Evolutionary conservation across 2,329 filamentous ascomycete genomes (phyloP).

Genomic region (Tolypocladium tundrense): DNA sequence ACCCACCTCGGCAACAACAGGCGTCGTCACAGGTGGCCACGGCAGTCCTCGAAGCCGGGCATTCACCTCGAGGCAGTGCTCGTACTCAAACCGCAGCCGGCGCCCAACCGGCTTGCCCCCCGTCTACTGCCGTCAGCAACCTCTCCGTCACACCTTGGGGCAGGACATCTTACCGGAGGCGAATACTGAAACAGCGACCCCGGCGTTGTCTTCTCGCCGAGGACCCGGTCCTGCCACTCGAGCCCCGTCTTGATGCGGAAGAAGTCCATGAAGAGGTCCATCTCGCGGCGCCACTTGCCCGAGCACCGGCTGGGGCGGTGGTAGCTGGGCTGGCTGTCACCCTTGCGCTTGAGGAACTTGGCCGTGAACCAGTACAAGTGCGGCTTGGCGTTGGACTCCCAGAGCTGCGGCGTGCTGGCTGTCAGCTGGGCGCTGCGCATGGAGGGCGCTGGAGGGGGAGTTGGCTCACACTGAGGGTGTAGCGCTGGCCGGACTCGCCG

Average conservation of each 20-base stretch:
- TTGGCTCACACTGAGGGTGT: conserved; percentile 44
- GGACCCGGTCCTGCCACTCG: conserved; percentile 46
- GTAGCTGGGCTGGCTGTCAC: conserved; percentile 23
- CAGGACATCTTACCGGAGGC: conserved; percentile 31
- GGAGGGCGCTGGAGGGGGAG: not conserved
- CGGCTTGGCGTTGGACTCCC: conserved; percentile 51
- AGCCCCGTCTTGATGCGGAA: conserved; percentile 49
- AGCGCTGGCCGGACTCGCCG: conserved; percentile 45
- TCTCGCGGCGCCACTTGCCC: conserved; percentile 30
- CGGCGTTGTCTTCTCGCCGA: conserved; percentile 20
- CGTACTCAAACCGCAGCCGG: conserved; percentile 19
- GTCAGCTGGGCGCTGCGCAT: not conserved
- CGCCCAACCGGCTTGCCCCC: conserved; percentile 28
- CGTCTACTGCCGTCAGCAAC: conserved; percentile 11
- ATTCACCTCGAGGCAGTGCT: conserved; percentile 24
- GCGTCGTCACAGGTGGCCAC: conserved; percentile 11
- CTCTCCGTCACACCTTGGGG: not conserved
- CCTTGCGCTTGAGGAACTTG: conserved; percentile 34
- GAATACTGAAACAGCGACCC: conserved; percentile 29
- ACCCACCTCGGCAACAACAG: not conserved
- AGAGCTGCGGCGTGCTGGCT: conserved; percentile 40
- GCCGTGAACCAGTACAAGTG: conserved; percentile 51
- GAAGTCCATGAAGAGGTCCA: conserved; percentile 41
- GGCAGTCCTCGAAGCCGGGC: conserved; percentile 17
- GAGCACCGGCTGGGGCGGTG: conserved; percentile 28